Percentiles rank a stretch among this genome's conserved stretches.
phyloP scores from a whole-genome alignment of 768 basidiomycete species.

The Kwoniella mangroviensis region DNA sequence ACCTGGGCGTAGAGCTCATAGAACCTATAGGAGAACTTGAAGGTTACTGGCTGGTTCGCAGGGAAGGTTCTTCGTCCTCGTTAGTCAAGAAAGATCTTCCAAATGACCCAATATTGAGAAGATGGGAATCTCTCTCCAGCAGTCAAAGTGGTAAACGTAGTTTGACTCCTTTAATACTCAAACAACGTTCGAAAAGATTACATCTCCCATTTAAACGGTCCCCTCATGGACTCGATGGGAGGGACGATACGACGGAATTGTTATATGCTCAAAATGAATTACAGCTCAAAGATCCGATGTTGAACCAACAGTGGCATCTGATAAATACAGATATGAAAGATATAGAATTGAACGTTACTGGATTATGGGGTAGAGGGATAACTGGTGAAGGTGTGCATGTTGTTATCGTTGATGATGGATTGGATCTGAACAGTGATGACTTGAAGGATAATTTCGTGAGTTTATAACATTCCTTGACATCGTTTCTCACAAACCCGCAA shows the following conservation, averaged over 20 bases:
- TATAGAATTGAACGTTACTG: slow-evolving; percentile 82
- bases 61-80: slow-evolving; percentile 30
- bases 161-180: slow-evolving; percentile 49
- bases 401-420: slow-evolving; percentile 90
- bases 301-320: slow-evolving; percentile 89
- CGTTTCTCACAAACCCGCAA: not conserved
- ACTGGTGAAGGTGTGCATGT: slow-evolving; percentile 84
- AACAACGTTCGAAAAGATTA: slow-evolving; percentile 56
- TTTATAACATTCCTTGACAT: not conserved
- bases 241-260: slow-evolving; percentile 39
- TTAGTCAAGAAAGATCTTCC: slow-evolving; percentile 7
- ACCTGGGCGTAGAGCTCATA: slow-evolving; percentile 80
- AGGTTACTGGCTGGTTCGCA: slow-evolving; percentile 81
- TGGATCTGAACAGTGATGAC: slow-evolving; percentile 88
- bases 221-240: slow-evolving; percentile 2
- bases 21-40: slow-evolving; percentile 82
- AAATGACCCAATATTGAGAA: slow-evolving; percentile 35
- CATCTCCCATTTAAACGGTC: slow-evolving; percentile 22
- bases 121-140: slow-evolving; percentile 32
- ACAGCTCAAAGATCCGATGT: slow-evolving; percentile 78
- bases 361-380: slow-evolving; percentile 87
- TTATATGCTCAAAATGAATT: slow-evolving; percentile 64
- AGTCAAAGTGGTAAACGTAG: slow-evolving; percentile 18
- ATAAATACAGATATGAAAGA: slow-evolving; percentile 82
- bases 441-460: slow-evolving; percentile 85